phyloP scores from a whole-genome alignment of 2,329 filamentous ascomycete species.

The Colletotrichum tabaci region DNA sequence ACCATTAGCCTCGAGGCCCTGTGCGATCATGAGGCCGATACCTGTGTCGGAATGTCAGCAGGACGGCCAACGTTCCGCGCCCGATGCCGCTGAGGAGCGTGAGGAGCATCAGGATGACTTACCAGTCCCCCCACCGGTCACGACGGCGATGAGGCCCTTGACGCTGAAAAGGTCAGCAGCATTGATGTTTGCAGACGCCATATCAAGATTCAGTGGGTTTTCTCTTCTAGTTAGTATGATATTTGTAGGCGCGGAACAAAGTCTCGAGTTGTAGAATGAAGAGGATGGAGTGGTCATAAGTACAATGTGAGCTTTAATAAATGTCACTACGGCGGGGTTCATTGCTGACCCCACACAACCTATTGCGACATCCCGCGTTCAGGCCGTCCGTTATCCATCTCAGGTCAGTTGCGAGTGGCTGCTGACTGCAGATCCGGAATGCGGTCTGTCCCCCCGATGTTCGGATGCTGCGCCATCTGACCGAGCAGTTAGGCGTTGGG shows the following conservation, averaged over 20 bases:
- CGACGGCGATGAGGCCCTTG: conserved; percentile 67
- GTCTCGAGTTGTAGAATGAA: not conserved
- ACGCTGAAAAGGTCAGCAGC: conserved; percentile 60
- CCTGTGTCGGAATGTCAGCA: conserved; percentile 50
- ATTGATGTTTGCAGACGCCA: conserved; percentile 41
- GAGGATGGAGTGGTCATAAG: not conserved
- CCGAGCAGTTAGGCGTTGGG: not conserved
- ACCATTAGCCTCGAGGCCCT: conserved; percentile 65
- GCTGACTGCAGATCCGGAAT: not conserved
- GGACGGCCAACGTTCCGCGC: no score
- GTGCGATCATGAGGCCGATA: conserved; percentile 66
- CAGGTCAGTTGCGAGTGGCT: conserved; percentile 1
- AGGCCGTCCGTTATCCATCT: not conserved
- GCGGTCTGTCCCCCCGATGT: conserved; percentile 11
- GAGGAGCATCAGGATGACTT: conserved; percentile 1
- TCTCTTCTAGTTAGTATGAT: not conserved
- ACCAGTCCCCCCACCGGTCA: conserved; percentile 64
- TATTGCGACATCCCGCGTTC: conserved; percentile 37
- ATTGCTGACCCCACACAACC: conserved; percentile 14
- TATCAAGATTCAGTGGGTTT: not conserved
- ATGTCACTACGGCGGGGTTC: conserved; percentile 20
- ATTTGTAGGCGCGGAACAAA: no score
- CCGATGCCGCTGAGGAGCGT: not conserved
- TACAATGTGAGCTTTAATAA: not conserved
- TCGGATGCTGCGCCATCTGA: conserved; percentile 2